Evolutionary conservation across 2,329 filamentous ascomycete species (phyloP).

Genomic region (Neurospora crassa): DNA sequence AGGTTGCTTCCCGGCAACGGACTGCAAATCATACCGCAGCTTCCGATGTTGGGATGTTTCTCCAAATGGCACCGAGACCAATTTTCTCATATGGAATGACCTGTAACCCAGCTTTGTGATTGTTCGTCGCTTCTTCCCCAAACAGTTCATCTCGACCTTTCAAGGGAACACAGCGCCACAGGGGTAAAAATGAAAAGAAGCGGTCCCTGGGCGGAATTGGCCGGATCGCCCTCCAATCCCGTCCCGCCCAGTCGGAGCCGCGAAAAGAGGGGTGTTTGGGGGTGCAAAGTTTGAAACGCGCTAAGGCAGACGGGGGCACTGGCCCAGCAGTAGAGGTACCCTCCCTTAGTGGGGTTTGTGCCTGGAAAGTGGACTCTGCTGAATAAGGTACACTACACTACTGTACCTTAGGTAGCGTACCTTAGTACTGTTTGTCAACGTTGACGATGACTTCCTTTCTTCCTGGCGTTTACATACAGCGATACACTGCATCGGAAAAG

Average conservation of each 20-base stretch:
- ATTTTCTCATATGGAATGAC: neutral
- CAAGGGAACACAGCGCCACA: neutral
- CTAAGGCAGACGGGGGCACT: neutral
- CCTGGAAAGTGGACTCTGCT: neutral
- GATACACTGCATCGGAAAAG: neutral
- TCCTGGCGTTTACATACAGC: neutral
- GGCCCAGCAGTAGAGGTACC: too few species aligned
- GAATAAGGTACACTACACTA: neutral
- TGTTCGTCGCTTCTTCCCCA: neutral
- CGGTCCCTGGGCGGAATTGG: neutral
- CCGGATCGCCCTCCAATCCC: neutral
- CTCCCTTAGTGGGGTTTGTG: neutral
- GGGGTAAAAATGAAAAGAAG: neutral
- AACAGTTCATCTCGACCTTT: neutral
- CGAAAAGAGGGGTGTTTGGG: neutral
- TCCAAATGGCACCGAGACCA: neutral
- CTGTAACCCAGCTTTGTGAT: neutral
- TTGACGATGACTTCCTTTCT: neutral
- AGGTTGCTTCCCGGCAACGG: neutral
- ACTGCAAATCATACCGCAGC: neutral
- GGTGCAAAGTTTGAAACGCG: neutral
- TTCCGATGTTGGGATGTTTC: neutral
- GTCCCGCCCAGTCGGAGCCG: neutral
- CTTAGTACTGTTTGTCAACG: too few species aligned
- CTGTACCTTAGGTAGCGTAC: too few species aligned